Conservation (phyloP, 1,284 basidiomycete genomes). For the Ceratobasidium sp. region DNA sequence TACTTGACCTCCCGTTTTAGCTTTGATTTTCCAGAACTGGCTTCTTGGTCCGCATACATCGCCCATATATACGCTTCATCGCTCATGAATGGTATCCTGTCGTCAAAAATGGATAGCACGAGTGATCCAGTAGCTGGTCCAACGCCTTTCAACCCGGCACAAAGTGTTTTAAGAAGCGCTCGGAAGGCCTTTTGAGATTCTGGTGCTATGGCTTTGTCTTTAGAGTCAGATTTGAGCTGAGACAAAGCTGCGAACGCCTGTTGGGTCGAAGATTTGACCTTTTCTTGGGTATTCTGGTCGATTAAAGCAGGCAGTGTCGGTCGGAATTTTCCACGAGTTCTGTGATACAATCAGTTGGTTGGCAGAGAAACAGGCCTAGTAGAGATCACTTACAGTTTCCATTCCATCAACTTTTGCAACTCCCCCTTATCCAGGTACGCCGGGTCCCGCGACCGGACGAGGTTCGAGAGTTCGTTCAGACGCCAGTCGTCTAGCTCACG, state of each 20-base stretch:
- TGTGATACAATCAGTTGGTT: constrained; percentile 22
- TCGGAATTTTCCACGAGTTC: constrained; percentile 44
- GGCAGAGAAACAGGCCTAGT: background rate
- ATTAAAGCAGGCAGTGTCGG: constrained; percentile 28
- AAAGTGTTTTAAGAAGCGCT: constrained; percentile 20
- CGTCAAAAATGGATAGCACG: constrained; percentile 29
- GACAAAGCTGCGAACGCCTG: constrained; percentile 22
- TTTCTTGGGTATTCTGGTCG: constrained; percentile 31
- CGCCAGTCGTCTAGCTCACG: constrained; percentile 39
- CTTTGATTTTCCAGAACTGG: constrained; percentile 2
- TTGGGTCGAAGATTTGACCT: constrained; percentile 35
- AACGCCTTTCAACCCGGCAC: constrained; percentile 35
- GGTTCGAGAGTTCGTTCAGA: constrained; percentile 8
- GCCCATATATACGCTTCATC: constrained; percentile 43
- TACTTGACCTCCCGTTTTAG: constrained; percentile 38
- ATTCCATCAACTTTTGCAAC: constrained; percentile 39
- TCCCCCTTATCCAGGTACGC: constrained; percentile 30
- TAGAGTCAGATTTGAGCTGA: background rate
- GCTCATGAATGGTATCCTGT: constrained; percentile 42
- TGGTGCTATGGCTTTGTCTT: background rate
- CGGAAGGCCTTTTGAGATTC: constrained; percentile 29
- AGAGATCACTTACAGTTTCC: constrained; percentile 34
- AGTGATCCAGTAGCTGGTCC: constrained; percentile 39
- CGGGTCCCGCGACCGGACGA: constrained; percentile 26
- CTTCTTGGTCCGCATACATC: constrained; percentile 40